Conservation (phyloP, 345 rosid species). For the Erucastrum elatum region DNA sequence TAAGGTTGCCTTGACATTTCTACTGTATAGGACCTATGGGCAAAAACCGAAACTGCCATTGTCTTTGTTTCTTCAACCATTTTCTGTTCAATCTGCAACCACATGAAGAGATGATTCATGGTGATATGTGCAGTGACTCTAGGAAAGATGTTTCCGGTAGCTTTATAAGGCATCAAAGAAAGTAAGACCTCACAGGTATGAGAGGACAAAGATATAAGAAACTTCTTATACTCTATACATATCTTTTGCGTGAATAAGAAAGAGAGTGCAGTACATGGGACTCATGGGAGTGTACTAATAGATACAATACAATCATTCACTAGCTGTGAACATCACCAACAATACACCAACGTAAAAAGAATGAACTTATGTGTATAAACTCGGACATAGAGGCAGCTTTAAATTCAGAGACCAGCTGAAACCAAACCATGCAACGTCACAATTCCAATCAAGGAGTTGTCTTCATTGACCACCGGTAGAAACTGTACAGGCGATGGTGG, state of each 20-base stretch:
- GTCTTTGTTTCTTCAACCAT: neutral
- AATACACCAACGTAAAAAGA: slow-evolving; percentile 30
- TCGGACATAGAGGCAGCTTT: slow-evolving; percentile 12
- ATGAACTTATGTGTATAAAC: slow-evolving; percentile 25
- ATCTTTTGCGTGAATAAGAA: slow-evolving; percentile 6
- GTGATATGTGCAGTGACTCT: neutral
- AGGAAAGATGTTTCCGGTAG: neutral
- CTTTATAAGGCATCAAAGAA: neutral
- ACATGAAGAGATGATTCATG: neutral
- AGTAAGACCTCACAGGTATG: neutral
- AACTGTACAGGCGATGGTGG: slow-evolving; percentile 98
- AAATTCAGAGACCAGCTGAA: slow-evolving; percentile 72
- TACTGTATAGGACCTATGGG: too few relatives aligned
- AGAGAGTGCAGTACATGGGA: slow-evolving; percentile 21
- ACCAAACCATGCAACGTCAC: slow-evolving; percentile 94
- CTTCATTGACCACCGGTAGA: slow-evolving; percentile 69
- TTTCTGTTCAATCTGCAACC: neutral
- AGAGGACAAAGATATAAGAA: neutral
- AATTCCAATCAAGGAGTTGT: slow-evolving; percentile 75
- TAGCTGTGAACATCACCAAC: slow-evolving; percentile 1
- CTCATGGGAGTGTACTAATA: neutral
- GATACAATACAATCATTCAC: slow-evolving; percentile 25
- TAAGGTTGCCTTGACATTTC: too few relatives aligned
- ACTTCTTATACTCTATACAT: slow-evolving; percentile 1
- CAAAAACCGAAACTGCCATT: neutral